Base-by-base conservation (phyloP, 495 filamentous ascomycete species). In the Pyrenopolyporus hunteri region DNA sequence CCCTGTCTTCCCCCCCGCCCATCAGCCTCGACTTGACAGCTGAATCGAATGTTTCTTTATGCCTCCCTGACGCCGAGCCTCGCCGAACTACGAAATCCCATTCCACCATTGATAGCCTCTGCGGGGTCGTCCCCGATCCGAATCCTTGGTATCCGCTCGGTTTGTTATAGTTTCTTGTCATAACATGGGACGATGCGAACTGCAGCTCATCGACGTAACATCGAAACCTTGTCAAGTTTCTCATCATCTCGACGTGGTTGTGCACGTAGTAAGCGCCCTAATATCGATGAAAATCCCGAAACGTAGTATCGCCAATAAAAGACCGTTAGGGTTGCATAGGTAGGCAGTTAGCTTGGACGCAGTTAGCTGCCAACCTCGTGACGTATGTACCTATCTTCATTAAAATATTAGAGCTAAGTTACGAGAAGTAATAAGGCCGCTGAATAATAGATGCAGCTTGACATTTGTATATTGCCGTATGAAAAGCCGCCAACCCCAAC, bases 41-140 rank as follows among this genome's bases (percentile, higher is more conserved):
- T 32, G 13, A 42, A 59, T 65, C 62, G 56, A 65, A 65, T 65
- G 62, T 55, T 65, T 28, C 14, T 14, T 55, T 65, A 11, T 42
- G 9, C n/a, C 23, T 53, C 44, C 16, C 10, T 46, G 32, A 45
- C 26, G 25, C 62, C 56, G 45, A 42, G 3, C 8, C 37, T 64
- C 55, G 49, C 55, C 62, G 48, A 55, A 49, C 43, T 8, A 29
- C 29, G 6, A 46, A 37, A 10, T 4, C 26, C 26, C 14, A 26
- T 47, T 32, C 19, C n/a, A 16, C 35, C 39, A 52, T 43, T 64
- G 13, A 10, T 8, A 43, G 37, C 9, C 3, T 32, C 25, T 59
- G 62, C 55, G 55, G 62, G 62, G 55, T 45, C 44, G 36, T 51
- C 62, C 55, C 56, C 62, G 39, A 50, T 53, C 44, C 9, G 16